Conservation (phyloP, 2,329 filamentous ascomycete genomes). For the Stagonosporopsis chrysanthemi region DNA sequence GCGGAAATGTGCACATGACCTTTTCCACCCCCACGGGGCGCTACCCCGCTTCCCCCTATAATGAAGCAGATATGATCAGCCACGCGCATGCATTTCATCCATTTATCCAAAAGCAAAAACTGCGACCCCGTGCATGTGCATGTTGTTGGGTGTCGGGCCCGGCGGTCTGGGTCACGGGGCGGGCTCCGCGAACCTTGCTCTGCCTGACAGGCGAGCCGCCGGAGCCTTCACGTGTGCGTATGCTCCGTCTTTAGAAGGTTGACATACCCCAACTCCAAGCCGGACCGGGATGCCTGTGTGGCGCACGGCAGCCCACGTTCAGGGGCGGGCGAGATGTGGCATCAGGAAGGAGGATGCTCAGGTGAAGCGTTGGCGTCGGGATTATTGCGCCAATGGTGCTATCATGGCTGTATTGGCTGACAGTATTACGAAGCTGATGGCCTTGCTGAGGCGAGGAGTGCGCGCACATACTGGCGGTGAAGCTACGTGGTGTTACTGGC, state of each 20-base stretch:
- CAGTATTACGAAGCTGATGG: slow-evolving; percentile 5
- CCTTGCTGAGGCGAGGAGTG: slow-evolving; percentile 31
- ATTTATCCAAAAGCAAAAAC: slow-evolving; percentile 21
- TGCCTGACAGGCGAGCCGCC: slow-evolving; percentile 19
- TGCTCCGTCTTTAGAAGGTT: slow-evolving; percentile 9
- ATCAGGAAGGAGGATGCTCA: slow-evolving; percentile 16
- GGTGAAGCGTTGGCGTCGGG: slow-evolving; percentile 4
- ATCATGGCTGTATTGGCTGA: slow-evolving; percentile 18
- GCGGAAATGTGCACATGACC: slow-evolving; percentile 13
- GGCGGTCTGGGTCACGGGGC: slow-evolving; percentile 31
- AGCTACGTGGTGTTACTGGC: slow-evolving; percentile 11
- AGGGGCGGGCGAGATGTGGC: slow-evolving; percentile 3
- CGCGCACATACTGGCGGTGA: slow-evolving; percentile 16
- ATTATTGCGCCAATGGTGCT: slow-evolving; percentile 12
- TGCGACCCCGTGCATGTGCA: neutral
- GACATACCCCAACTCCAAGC: slow-evolving; percentile 8
- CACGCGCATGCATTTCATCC: slow-evolving; percentile 15
- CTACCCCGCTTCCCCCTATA: slow-evolving; percentile 20
- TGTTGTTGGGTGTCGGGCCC: slow-evolving; percentile 30
- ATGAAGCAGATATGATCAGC: slow-evolving; percentile 14
- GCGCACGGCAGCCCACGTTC: slow-evolving; percentile 3
- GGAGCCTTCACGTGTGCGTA: slow-evolving; percentile 27
- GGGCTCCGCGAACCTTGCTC: slow-evolving; percentile 31
- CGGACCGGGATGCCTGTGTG: slow-evolving; percentile 17
- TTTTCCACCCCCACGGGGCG: slow-evolving; percentile 11